Percentiles rank a stretch among this genome's conserved stretches.
Conservation (phyloP, 2,329 filamentous ascomycete genomes). For the Claviceps sorghi region DNA sequence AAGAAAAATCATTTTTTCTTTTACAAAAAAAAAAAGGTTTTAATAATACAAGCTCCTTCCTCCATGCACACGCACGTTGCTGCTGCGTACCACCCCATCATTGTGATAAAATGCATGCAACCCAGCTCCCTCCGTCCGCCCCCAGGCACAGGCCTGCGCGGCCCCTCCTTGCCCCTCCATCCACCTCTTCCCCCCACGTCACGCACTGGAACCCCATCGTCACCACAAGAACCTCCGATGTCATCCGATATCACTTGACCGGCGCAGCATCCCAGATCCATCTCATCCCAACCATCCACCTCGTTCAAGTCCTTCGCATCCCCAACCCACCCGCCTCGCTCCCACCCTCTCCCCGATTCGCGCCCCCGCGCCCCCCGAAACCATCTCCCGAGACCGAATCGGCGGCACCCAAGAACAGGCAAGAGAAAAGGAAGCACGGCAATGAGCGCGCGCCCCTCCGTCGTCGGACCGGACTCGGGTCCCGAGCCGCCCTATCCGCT, state of each 20-base stretch:
- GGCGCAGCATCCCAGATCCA: not conserved
- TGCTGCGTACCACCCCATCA: too few relatives aligned
- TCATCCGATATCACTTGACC: not conserved
- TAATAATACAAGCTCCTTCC: too few relatives aligned
- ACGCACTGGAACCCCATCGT: not conserved
- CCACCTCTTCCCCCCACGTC: not conserved
- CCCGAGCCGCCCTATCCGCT: constrained; percentile 71
- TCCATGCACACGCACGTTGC: too few relatives aligned
- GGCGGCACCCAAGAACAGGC: not conserved
- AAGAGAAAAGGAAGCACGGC: not conserved
- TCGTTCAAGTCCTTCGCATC: too few relatives aligned
- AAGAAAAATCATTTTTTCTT: too few relatives aligned
- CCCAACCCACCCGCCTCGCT: too few relatives aligned
- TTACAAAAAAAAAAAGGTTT: too few relatives aligned
- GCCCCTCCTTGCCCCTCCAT: not conserved
- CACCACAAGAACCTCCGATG: not conserved
- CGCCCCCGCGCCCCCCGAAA: too few relatives aligned
- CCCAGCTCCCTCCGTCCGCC: not conserved
- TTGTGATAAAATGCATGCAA: not conserved
- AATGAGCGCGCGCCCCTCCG: constrained; percentile 37
- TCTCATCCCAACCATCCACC: not conserved
- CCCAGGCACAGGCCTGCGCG: too few relatives aligned
- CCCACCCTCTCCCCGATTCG: too few relatives aligned
- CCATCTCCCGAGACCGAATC: too few relatives aligned
- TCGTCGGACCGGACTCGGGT: constrained; percentile 59